These are phyloP conservation scores for Coprinopsis strossmayeri DNA, from an alignment of 768 basidiomycete genomes.

Conservation along the genomic window DNA sequence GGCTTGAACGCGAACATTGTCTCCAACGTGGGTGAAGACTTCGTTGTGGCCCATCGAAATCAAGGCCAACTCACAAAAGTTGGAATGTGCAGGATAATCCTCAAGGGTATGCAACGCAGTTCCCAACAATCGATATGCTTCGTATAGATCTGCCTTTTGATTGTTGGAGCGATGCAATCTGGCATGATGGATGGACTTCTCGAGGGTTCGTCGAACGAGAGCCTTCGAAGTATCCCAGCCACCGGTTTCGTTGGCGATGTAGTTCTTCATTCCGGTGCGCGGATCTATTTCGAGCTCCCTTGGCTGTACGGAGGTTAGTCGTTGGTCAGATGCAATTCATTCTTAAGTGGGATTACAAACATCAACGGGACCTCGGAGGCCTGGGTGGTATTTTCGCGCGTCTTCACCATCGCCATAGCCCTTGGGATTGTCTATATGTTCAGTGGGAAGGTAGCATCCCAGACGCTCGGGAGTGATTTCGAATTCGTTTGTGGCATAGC, in stretches of 20 bases:
- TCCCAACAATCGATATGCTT: slow-evolving; percentile 77
- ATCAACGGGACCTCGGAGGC: slow-evolving; percentile 78
- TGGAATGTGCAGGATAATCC: slow-evolving; percentile 85
- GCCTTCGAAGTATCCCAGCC: slow-evolving; percentile 87
- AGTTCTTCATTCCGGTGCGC: slow-evolving; percentile 90
- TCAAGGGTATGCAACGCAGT: slow-evolving; percentile 71
- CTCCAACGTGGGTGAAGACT: slow-evolving; percentile 86
- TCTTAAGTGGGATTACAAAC: slow-evolving; percentile 28
- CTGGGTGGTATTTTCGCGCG: slow-evolving; percentile 67
- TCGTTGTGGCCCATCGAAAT: slow-evolving; percentile 65
- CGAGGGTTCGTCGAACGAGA: slow-evolving; percentile 65
- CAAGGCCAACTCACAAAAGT: slow-evolving; percentile 83
- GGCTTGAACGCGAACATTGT: slow-evolving; percentile 65
- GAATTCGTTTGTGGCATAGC: slow-evolving; percentile 78
- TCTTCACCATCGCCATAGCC: slow-evolving; percentile 85
- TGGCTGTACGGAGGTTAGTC: slow-evolving; percentile 34
- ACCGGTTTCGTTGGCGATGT: slow-evolving; percentile 80
- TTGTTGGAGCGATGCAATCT: slow-evolving; percentile 52
- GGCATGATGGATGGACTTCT: slow-evolving; percentile 75
- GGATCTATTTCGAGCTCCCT: slow-evolving; percentile 82
- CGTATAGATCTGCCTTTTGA: slow-evolving; percentile 61
- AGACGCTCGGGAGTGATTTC: slow-evolving; percentile 81
- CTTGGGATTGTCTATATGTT: slow-evolving; percentile 92
- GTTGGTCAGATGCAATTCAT: not conserved
- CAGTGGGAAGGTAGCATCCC: slow-evolving; percentile 77